Percentiles rank a stretch among this genome's conserved stretches.
Conservation (phyloP, 2,329 filamentous ascomycete genomes). For the Pezicula carpinea region DNA sequence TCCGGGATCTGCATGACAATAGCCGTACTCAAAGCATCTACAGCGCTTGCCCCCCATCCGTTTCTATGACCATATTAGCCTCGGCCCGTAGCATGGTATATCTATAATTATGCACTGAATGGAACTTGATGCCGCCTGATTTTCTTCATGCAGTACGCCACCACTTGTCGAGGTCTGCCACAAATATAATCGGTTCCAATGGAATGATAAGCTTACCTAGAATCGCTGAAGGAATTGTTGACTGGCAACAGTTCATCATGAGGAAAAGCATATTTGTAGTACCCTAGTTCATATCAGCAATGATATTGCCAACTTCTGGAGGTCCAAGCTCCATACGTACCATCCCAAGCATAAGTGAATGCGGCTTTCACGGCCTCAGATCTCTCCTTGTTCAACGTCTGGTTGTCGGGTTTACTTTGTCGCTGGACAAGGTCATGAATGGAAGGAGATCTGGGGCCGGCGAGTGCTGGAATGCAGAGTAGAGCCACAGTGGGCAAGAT, state of each 20-base stretch:
- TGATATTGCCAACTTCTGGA: too few relatives aligned
- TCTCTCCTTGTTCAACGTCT: constrained; percentile 27
- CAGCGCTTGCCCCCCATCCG: constrained; percentile 77
- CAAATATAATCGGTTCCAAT: too few relatives aligned
- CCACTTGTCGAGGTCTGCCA: too few relatives aligned
- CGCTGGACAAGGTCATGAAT: constrained; percentile 6
- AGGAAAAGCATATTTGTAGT: constrained; percentile 69
- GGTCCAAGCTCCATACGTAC: too few relatives aligned
- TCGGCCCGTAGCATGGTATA: not conserved
- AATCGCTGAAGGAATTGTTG: constrained; percentile 60
- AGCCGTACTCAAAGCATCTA: constrained; percentile 77
- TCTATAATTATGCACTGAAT: too few relatives aligned
- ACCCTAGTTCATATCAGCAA: constrained; percentile 33
- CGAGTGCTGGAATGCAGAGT: constrained; percentile 9
- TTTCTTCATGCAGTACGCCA: too few relatives aligned
- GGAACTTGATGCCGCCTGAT: too few relatives aligned
- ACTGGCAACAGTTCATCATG: constrained; percentile 72
- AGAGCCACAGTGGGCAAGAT: constrained; percentile 12
- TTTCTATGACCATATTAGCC: constrained; percentile 48
- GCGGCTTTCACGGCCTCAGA: constrained; percentile 61
- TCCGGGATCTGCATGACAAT: constrained; percentile 67
- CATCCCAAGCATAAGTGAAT: constrained; percentile 67
- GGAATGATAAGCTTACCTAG: constrained; percentile 47
- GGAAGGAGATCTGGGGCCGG: constrained; percentile 10
- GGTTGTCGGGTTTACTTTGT: constrained; percentile 17